Base-by-base conservation (phyloP, 768 basidiomycete genomes). In the Suillus discolor region DNA sequence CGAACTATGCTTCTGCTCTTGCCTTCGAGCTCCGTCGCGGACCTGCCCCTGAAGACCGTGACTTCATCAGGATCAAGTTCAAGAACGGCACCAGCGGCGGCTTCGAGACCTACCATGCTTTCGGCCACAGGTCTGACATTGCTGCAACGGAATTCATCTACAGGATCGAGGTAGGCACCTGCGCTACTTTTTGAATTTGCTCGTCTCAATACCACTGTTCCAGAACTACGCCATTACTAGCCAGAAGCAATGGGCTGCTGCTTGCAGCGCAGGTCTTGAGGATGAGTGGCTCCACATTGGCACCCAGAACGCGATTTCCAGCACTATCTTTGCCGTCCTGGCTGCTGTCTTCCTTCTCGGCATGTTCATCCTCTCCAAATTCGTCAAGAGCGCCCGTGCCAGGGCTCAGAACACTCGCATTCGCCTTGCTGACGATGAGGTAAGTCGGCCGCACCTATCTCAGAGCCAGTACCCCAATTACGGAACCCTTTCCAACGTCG, bases 71-170 rank as follows among this genome's bases (percentile, higher is more conserved):
- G 74, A 84, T 94, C 85, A 89, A 85, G 77, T 93, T 93, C 85
- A 90, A 86, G 85, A 94, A 94, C 78, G 93, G 92, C 59, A 92
- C 92, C 62, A 67, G 77, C 61, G 80, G 80, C 64, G 78, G 80
- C 73, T 93, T 91, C 82, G 75, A 84, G 70, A 87, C 87, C 66
- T 77, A 91, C 75, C 87, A 91, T 70, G 88, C 87, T 74, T 93
- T 92, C 75, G 89, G 88, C 66, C 87, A 90, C 80, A 81, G 84
- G 65, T 80, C 86, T 64, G 92, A 93, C 72, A 90, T 94, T 71
- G 89, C 92, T 59, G 82, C 93, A 72, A 92, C 91, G 16, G 91
- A 93, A 74, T 93, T 94, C 82, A 90, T 93, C 75, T 92, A 92
- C 82, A 85, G 89, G 64, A 83, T 89, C 63, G 89, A 93, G 85